Evolutionary conservation across 2,329 filamentous ascomycete species (phyloP).

Genomic region (Exophiala lecanii-corni): DNA sequence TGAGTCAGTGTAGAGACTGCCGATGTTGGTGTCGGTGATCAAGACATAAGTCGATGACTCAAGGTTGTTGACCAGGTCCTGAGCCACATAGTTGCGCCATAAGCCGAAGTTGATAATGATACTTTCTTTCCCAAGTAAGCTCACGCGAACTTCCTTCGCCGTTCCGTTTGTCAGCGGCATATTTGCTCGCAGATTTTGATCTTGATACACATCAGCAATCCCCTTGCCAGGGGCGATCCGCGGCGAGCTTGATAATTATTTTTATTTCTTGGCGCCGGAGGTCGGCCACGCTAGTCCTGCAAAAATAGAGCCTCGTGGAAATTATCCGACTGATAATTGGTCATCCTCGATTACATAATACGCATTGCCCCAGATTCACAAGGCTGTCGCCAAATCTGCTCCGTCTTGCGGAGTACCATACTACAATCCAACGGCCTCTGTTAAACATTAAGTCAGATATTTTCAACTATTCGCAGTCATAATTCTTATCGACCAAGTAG

Average conservation of each 20-base stretch:
- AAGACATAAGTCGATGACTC: conserved; percentile 89
- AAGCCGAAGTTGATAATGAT: conserved; percentile 91
- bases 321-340: not conserved
- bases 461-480: no score
- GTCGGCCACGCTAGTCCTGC: not conserved
- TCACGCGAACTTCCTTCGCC: conserved; percentile 48
- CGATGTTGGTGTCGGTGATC: conserved; percentile 92
- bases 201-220: not conserved
- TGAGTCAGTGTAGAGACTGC: conserved; percentile 69
- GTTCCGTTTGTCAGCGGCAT: conserved; percentile 22
- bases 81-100: conserved; percentile 75
- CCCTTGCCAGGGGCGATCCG: not conserved
- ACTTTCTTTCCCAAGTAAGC: conserved; percentile 80
- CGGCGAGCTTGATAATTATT: conserved; percentile 16
- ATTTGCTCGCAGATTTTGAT: conserved; percentile 7
- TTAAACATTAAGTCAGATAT: no score
- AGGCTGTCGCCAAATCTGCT: no score
- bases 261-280: conserved; percentile 16
- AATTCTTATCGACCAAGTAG: no score
- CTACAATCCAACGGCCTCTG: no score
- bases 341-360: not conserved
- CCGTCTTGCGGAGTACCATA: no score
- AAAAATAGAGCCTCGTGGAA: not conserved
- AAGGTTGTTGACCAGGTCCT: conserved; percentile 73
- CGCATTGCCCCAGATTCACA: not conserved